phyloP scores from a whole-genome alignment of 169 alveolate species.

The Cryptosporidium canis region DNA sequence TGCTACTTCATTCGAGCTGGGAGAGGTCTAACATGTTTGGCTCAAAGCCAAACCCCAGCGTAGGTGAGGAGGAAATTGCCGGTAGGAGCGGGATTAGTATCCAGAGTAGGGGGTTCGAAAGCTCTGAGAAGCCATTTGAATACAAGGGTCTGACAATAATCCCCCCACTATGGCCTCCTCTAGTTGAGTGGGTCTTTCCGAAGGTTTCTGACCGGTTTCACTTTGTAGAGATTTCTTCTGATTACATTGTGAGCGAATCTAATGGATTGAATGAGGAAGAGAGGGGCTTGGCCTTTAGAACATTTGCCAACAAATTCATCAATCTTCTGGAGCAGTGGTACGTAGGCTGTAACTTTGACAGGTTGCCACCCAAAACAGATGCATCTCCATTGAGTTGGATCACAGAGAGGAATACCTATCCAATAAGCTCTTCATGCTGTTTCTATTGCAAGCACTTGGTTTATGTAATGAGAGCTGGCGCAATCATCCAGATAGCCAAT shows the following conservation, averaged over 20 bases:
- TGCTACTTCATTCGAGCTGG: conserved; percentile 48
- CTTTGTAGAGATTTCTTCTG: conserved; percentile 51
- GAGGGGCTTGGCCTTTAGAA: not conserved
- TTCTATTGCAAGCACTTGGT: conserved; percentile 39
- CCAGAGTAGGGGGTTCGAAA: not conserved
- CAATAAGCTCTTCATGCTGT: conserved; percentile 20
- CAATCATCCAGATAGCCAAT: conserved; percentile 61
- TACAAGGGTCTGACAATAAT: conserved; percentile 60
- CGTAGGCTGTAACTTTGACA: conserved; percentile 66
- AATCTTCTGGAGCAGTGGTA: conserved; percentile 68
- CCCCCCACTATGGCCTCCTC: conserved; percentile 72
- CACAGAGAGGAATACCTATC: conserved; percentile 21
- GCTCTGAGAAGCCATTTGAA: not conserved
- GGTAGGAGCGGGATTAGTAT: not conserved
- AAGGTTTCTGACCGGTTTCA: conserved; percentile 59
- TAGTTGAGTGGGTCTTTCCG: conserved; percentile 71
- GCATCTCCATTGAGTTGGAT: conserved; percentile 68
- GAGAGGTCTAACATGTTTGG: conserved; percentile 44
- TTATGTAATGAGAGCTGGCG: conserved; percentile 69
- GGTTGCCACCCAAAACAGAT: conserved; percentile 70
- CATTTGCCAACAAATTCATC: conserved; percentile 24
- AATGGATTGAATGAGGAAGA: not conserved
- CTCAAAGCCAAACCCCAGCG: not conserved
- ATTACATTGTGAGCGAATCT: conserved; percentile 10
- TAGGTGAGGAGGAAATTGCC: not conserved